These are phyloP conservation scores for Closterium sp. DNA, from an alignment of 139 green algal genomes.

Conservation along the genomic window DNA sequence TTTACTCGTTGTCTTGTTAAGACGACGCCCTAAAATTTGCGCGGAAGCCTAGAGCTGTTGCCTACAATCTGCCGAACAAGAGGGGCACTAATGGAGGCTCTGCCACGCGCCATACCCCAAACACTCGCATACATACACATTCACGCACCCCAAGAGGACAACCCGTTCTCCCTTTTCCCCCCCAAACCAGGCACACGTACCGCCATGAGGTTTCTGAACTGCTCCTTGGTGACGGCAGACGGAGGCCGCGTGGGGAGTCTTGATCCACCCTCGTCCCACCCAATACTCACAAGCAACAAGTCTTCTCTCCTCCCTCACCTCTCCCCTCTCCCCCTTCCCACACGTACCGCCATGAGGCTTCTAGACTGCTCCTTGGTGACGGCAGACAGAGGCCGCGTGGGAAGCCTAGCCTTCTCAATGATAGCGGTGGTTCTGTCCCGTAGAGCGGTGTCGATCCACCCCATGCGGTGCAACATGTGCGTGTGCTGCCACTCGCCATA, in stretches of 20 bases:
- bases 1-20: too few species aligned
- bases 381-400: constrained; percentile 59
- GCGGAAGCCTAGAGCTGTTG: too few species aligned
- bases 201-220: constrained; percentile 88
- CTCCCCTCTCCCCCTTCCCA: background rate
- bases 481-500: constrained; percentile 83
- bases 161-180: background rate
- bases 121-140: too few species aligned
- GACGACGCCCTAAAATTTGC: too few species aligned
- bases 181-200: background rate
- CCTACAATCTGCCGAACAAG: too few species aligned
- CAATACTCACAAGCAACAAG: too few species aligned
- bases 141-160: too few species aligned
- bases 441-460: constrained; percentile 85
- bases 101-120: too few species aligned
- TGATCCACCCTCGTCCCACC: too few species aligned
- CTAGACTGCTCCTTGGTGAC: constrained; percentile 83
- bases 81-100: too few species aligned
- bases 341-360: constrained; percentile 75
- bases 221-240: constrained; percentile 54
- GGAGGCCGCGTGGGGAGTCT: too few species aligned
- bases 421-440: constrained; percentile 67
- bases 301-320: too few species aligned
- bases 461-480: constrained; percentile 80
- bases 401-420: constrained; percentile 70